Percentiles rank a stretch among this genome's conserved stretches.
phyloP scores from a whole-genome alignment of 352 stramenopile genomes.

The Phytophthora aleatoria region DNA sequence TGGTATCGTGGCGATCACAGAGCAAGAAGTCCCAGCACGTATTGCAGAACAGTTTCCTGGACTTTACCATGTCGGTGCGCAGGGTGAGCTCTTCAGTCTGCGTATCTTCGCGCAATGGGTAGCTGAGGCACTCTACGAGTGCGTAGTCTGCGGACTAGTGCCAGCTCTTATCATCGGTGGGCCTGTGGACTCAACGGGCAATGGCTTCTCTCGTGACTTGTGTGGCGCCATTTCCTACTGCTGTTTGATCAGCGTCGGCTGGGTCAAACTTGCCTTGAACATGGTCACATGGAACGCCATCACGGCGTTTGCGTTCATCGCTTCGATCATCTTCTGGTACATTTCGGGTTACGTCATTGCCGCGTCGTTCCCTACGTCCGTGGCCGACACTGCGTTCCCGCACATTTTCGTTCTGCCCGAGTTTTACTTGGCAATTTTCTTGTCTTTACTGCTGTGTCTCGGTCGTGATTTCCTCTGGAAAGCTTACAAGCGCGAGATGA shows the following conservation, averaged over 20 bases:
- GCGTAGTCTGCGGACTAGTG: constrained; percentile 67
- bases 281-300: constrained; percentile 83
- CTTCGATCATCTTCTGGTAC: constrained; percentile 82
- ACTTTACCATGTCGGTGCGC: constrained; percentile 79
- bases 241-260: constrained; percentile 80
- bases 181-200: constrained; percentile 62
- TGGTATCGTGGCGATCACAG: constrained; percentile 70
- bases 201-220: constrained; percentile 67
- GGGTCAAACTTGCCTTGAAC: constrained; percentile 82
- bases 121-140: constrained; percentile 79
- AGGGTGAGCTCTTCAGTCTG: constrained; percentile 84
- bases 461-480: constrained; percentile 85
- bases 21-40: constrained; percentile 77
- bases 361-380: constrained; percentile 52
- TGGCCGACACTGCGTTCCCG: constrained; percentile 76
- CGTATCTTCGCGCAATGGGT: constrained; percentile 86
- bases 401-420: constrained; percentile 75
- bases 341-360: constrained; percentile 70
- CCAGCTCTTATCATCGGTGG: constrained; percentile 61
- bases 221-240: constrained; percentile 81
- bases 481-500: constrained; percentile 83
- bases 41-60: constrained; percentile 81
- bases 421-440: constrained; percentile 82
- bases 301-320: constrained; percentile 55
- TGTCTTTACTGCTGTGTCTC: constrained; percentile 74